phyloP scores from a whole-genome alignment of 1,284 basidiomycete genomes.

The Sanghuangporus baumii region DNA sequence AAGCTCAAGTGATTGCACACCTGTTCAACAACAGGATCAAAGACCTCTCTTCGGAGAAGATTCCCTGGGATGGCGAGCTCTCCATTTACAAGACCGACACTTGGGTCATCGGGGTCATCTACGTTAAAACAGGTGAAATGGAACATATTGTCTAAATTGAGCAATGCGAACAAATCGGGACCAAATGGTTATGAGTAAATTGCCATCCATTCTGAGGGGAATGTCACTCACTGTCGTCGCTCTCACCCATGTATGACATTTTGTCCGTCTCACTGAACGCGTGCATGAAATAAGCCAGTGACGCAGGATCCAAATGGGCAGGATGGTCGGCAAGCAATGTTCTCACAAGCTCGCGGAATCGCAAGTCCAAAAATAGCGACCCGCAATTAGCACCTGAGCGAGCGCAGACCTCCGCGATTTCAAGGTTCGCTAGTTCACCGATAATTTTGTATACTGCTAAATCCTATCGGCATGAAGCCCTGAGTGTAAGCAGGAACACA shows the following conservation, averaged over 20 bases:
- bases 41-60: constrained; percentile 68
- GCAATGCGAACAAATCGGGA: constrained; percentile 3
- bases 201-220: background rate
- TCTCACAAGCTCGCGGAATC: constrained; percentile 72
- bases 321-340: constrained; percentile 69
- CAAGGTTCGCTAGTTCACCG: constrained; percentile 65
- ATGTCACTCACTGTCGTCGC: constrained; percentile 58
- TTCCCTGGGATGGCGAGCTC: constrained; percentile 75
- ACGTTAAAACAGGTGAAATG: constrained; percentile 80
- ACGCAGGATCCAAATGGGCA: constrained; percentile 69
- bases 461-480: constrained; percentile 33
- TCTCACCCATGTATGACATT: constrained; percentile 59
- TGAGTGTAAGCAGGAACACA: background rate
- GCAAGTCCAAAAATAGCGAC: constrained; percentile 74
- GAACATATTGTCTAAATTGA: constrained; percentile 61
- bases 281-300: constrained; percentile 79
- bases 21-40: constrained; percentile 74
- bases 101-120: constrained; percentile 67
- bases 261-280: constrained; percentile 84
- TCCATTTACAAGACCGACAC: constrained; percentile 70
- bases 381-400: constrained; percentile 79
- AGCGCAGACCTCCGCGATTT: constrained; percentile 82
- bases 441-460: constrained; percentile 76
- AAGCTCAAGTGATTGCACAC: constrained; percentile 31
- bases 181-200: background rate